These are phyloP conservation scores for Mediolabrus comicus DNA, from an alignment of 108 stramenopile species.

Conservation along the genomic window DNA sequence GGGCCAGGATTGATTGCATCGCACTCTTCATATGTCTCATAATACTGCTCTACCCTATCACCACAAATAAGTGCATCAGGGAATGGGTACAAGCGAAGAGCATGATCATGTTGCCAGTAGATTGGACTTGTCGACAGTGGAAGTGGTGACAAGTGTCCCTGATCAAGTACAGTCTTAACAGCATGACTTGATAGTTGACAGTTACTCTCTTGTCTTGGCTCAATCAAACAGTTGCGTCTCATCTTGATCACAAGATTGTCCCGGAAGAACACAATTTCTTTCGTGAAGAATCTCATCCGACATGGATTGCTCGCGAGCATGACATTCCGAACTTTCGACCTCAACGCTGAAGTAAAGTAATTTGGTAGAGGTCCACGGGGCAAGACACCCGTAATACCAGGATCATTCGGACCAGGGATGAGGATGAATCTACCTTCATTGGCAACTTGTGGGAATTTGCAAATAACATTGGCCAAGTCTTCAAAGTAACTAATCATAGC, in stretches of 20 bases:
- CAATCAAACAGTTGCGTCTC: constrained; percentile 65
- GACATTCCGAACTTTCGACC: constrained; percentile 46
- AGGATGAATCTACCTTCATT: constrained; percentile 76
- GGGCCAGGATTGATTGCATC: constrained; percentile 58
- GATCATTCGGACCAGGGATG: constrained; percentile 92
- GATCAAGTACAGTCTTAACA: constrained; percentile 85
- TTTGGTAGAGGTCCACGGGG: constrained; percentile 71
- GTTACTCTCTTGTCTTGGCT: constrained; percentile 44
- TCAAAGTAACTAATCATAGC: constrained; percentile 61
- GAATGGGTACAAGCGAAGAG: constrained; percentile 87
- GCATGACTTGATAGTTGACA: constrained; percentile 51
- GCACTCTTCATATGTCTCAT: constrained; percentile 56
- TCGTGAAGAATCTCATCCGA: constrained; percentile 79
- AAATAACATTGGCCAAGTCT: constrained; percentile 64
- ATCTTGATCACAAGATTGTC: constrained; percentile 86
- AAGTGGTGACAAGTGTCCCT: constrained; percentile 88
- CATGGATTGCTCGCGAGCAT: constrained; percentile 83
- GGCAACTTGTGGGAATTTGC: constrained; percentile 54
- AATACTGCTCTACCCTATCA: constrained; percentile 55
- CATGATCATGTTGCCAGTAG: constrained; percentile 92
- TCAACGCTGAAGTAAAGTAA: constrained; percentile 49
- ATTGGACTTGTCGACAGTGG: constrained; percentile 73
- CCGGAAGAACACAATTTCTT: constrained; percentile 90
- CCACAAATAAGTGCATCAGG: constrained; percentile 85
- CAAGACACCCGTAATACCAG: constrained; percentile 55